These are phyloP conservation scores for Curvularia sp. DNA, from an alignment of 2,329 filamentous ascomycete species.

Conservation along the genomic window DNA sequence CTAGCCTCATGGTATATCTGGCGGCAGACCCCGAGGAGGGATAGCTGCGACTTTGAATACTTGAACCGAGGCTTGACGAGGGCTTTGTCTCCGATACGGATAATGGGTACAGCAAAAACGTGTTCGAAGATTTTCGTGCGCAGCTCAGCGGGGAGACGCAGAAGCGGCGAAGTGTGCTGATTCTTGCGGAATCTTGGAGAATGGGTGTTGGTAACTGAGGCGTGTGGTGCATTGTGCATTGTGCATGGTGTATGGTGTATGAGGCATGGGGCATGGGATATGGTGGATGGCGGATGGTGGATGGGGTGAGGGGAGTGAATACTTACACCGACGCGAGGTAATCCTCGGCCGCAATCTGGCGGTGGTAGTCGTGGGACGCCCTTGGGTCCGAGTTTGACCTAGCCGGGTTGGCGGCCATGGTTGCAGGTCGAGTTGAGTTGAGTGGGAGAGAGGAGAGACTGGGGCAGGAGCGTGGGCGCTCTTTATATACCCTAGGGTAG, in stretches of 20 bases:
- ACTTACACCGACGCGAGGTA: no score
- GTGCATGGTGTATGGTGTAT: no score
- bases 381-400: no score
- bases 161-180: slow-evolving; percentile 10
- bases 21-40: slow-evolving; percentile 9
- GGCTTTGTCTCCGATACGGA: neutral
- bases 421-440: no score
- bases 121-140: slow-evolving; percentile 17
- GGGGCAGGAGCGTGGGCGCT: neutral
- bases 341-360: no score
- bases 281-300: no score
- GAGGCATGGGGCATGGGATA: no score
- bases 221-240: no score
- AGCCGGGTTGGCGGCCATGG: no score
- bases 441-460: no score
- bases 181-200: slow-evolving; percentile 7
- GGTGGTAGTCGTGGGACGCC: no score
- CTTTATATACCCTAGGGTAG: neutral
- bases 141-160: slow-evolving; percentile 17
- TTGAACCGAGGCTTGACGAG: slow-evolving; percentile 4
- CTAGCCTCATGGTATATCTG: slow-evolving; percentile 18
- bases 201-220: neutral
- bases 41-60: slow-evolving; percentile 1
- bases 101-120: slow-evolving; percentile 1
- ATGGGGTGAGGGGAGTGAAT: no score